phyloP scores from a whole-genome alignment of 495 filamentous ascomycete genomes.

The Penicillium odoratum region DNA sequence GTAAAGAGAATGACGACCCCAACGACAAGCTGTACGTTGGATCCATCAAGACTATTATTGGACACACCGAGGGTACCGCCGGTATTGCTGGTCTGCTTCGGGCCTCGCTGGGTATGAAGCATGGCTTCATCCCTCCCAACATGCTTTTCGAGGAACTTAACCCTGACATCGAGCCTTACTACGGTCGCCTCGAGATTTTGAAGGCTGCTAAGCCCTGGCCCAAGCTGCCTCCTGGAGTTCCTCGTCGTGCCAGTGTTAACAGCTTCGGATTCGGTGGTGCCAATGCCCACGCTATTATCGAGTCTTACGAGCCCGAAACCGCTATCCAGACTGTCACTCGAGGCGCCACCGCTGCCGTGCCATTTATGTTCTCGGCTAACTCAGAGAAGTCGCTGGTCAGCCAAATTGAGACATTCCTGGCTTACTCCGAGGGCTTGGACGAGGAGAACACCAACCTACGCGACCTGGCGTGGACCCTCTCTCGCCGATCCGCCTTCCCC shows the following conservation, averaged over 20 bases:
- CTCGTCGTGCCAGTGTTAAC: conserved; percentile 35
- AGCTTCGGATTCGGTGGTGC: conserved; percentile 3
- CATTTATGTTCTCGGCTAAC: background rate
- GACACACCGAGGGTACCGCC: conserved; percentile 50
- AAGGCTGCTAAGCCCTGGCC: conserved; percentile 22
- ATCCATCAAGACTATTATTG: conserved; percentile 3
- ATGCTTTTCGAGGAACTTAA: conserved; percentile 50
- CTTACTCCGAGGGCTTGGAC: background rate
- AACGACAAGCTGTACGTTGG: conserved; percentile 14
- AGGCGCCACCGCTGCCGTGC: background rate
- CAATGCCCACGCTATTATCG: conserved; percentile 3
- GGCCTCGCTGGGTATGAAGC: conserved; percentile 46
- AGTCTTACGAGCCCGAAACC: conserved; percentile 5
- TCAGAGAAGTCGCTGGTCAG: background rate
- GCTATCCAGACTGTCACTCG: background rate
- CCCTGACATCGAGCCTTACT: conserved; percentile 43
- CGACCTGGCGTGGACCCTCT: background rate
- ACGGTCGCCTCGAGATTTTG: conserved; percentile 40
- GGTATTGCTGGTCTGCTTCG: conserved; percentile 61
- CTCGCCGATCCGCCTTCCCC: background rate
- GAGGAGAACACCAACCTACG: background rate
- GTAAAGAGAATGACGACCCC: conserved; percentile 25
- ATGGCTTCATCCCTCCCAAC: conserved; percentile 52
- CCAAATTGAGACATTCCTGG: background rate
- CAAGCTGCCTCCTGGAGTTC: conserved; percentile 2